Evolutionary conservation across 2,329 filamentous ascomycete genomes (phyloP).

Genomic region (Colletotrichum lupini): DNA sequence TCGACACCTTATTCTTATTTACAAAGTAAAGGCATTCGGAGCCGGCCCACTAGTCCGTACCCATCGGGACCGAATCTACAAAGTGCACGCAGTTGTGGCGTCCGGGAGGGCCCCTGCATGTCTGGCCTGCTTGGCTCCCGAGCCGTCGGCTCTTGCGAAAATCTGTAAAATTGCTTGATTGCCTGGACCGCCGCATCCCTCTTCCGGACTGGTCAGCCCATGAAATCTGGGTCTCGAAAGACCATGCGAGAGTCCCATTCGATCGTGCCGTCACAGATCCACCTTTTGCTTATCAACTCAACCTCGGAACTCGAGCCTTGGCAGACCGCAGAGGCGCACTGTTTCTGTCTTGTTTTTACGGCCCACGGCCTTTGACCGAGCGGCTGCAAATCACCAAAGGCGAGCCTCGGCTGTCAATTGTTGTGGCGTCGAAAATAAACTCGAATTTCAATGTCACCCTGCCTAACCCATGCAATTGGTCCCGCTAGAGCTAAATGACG

Average conservation of each 20-base stretch:
- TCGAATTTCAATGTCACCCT: slow-evolving; percentile 19
- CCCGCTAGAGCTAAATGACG: slow-evolving; percentile 22
- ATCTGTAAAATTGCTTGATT: slow-evolving; percentile 15
- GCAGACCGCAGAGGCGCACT: neutral
- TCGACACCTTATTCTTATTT: neutral
- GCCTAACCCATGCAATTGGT: slow-evolving; percentile 19
- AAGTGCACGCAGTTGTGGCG: neutral
- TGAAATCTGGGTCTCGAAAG: slow-evolving; percentile 13
- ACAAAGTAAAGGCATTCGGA: neutral
- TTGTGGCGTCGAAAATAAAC: neutral
- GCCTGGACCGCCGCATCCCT: slow-evolving; percentile 1
- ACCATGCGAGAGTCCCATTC: slow-evolving; percentile 5
- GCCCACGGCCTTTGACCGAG: slow-evolving; percentile 29
- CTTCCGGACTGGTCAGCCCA: slow-evolving; percentile 20
- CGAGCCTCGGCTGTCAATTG: slow-evolving; percentile 27
- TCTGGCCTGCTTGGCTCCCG: slow-evolving; percentile 21
- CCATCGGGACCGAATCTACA: slow-evolving; percentile 14
- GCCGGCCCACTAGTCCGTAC: neutral
- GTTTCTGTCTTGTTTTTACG: slow-evolving; percentile 11
- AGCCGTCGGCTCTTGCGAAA: slow-evolving; percentile 24
- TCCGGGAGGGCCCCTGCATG: slow-evolving; percentile 17
- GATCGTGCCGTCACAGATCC: slow-evolving; percentile 1
- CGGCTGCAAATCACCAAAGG: slow-evolving; percentile 3
- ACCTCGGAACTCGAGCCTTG: neutral
- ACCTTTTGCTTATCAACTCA: slow-evolving; percentile 15